Evolutionary conservation across 1,284 basidiomycete genomes (phyloP), one percentile per base, ranked within the genome.

Genomic region (Trametes versicolor): DNA sequence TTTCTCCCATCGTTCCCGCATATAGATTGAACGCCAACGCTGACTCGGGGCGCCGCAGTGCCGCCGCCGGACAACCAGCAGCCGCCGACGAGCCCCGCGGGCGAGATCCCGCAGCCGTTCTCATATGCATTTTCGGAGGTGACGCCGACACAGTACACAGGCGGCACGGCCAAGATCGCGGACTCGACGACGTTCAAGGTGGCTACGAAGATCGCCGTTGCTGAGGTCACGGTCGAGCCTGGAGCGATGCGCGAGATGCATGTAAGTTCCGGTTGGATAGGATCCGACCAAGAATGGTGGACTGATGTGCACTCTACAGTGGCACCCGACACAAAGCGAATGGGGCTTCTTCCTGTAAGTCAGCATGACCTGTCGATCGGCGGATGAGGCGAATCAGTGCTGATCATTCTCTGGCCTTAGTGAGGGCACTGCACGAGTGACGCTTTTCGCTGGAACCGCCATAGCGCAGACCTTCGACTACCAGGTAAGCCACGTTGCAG

Each of bases 391-490:
- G 7, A n/a, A 3, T 2, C 45, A 4, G 4, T 56, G 7, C 4
- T 52, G 41, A 19, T 10, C 49, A 2, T 34, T 21, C 3, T 23
- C 5, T 6, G 25, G 39, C 5, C 23, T 23, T 64, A 89, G 86
- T 47, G 78, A 83, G 67, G 89, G 90, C 10, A 65, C 79, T 36
- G 86, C 79, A 17, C 85, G 90, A 32, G 78, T 91, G 60, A 89
- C 88, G 0, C 77, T 90, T 57, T 92, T 91, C 70, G 89, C 88
- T 0, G 78, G 85, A 1, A 79, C 82, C 63, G 82, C 82, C 13
- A 88, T 86, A 60, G 87, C 91, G 2, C 76, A 86, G 50, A 92
- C 90, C 0, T 92, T 87, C 75, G 83, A 92, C 72, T 90, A 85
- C 72, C 83, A 85, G 76, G 83, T 63, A 50, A 71, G 61, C n/a